phyloP scores from a whole-genome alignment of 2,329 filamentous ascomycete genomes.

The Akanthomyces uredinophilus region DNA sequence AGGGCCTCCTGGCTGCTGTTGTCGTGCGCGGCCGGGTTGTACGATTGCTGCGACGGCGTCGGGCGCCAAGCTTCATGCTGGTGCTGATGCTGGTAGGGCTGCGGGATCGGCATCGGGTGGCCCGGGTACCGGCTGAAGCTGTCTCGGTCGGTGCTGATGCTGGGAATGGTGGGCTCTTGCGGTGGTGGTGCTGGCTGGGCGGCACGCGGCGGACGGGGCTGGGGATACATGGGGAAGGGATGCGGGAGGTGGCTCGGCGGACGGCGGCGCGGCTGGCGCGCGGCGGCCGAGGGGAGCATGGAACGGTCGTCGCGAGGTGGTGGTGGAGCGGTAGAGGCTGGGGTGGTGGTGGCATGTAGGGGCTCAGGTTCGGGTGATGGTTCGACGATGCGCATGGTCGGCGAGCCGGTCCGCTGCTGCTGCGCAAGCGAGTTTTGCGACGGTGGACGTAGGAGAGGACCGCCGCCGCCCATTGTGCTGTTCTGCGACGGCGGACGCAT shows the following conservation, averaged over 20 bases:
- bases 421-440: background rate
- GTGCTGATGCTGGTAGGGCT: background rate
- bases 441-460: background rate
- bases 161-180: background rate
- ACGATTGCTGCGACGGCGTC: background rate
- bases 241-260: conserved; percentile 14
- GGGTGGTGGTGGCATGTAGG: conserved; percentile 18
- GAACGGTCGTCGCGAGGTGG: conserved; percentile 18
- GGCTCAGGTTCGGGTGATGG: conserved; percentile 28
- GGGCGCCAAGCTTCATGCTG: background rate
- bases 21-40: conserved; percentile 15
- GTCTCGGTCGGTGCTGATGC: background rate
- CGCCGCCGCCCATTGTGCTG: conserved; percentile 21
- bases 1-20: conserved; percentile 14
- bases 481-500: conserved; percentile 3
- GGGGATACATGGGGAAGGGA: conserved; percentile 12
- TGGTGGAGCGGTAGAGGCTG: conserved; percentile 11
- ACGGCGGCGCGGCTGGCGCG: background rate
- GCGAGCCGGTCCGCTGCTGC: conserved; percentile 21
- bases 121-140: conserved; percentile 3
- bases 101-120: conserved; percentile 12
- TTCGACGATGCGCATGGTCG: conserved; percentile 34
- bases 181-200: background rate
- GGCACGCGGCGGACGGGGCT: background rate
- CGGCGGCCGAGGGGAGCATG: conserved; percentile 12